Percentiles rank a stretch among this genome's conserved stretches.
Conservation (phyloP, 2,329 filamentous ascomycete species). For the Ophiostoma perfectum region DNA sequence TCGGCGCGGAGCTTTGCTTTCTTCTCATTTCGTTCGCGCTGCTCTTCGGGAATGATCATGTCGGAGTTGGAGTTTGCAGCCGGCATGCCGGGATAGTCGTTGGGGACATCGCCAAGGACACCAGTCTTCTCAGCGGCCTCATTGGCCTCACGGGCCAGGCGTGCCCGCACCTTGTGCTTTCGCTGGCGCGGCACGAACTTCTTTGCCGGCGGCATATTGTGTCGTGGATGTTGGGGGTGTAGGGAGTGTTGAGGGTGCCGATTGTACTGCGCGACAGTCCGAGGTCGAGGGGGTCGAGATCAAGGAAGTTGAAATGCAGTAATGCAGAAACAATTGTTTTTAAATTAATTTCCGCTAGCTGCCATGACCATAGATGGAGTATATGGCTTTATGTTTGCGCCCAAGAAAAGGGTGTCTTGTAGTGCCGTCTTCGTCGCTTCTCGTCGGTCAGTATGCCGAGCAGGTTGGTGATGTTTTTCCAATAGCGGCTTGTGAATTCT, state of each 20-base stretch:
- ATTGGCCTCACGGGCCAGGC: conserved; percentile 42
- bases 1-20: conserved; percentile 53
- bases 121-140: conserved; percentile 33
- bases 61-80: conserved; percentile 48
- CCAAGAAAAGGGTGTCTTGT: background rate
- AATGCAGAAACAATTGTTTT: background rate
- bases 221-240: background rate
- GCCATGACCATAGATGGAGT: too few relatives aligned
- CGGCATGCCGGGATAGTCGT: conserved; percentile 4
- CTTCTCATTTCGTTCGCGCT: conserved; percentile 48
- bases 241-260: background rate
- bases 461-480: background rate
- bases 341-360: background rate
- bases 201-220: conserved; percentile 22
- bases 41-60: conserved; percentile 45
- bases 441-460: background rate
- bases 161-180: conserved; percentile 64
- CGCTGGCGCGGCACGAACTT: conserved; percentile 59
- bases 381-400: background rate
- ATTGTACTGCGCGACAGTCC: too few relatives aligned
- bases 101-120: background rate
- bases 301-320: background rate
- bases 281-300: background rate
- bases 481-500: background rate
- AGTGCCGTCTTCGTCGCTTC: background rate